phyloP scores from a whole-genome alignment of 1,284 basidiomycete genomes.

The Mrakiaceae sp. region DNA sequence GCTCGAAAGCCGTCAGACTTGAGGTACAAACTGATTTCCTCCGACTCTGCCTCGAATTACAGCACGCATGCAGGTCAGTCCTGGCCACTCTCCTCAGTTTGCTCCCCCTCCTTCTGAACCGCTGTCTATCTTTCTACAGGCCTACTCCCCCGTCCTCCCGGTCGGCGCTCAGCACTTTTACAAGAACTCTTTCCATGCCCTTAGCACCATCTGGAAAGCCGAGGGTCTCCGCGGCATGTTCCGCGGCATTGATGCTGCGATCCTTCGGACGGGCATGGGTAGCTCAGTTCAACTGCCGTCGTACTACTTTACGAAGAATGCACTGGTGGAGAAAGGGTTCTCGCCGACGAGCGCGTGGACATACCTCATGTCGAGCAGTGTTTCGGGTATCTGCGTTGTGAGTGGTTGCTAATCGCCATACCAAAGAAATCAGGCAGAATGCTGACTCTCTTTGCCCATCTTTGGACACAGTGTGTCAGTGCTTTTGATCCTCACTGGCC shows the following conservation, averaged over 20 bases:
- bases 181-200: slow-evolving; percentile 66
- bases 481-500: no score
- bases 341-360: slow-evolving; percentile 69
- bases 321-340: slow-evolving; percentile 54
- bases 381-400: slow-evolving; percentile 87
- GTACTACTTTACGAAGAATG: slow-evolving; percentile 83
- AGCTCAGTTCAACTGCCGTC: slow-evolving; percentile 86
- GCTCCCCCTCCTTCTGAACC: not conserved
- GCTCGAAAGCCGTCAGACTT: no score
- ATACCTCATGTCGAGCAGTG: slow-evolving; percentile 73
- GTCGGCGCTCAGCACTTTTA: slow-evolving; percentile 91
- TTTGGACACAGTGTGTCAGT: not conserved
- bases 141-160: slow-evolving; percentile 84
- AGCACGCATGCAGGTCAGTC: slow-evolving; percentile 78
- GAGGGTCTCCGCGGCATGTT: slow-evolving; percentile 72
- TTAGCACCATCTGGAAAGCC: slow-evolving; percentile 62
- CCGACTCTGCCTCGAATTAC: no score
- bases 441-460: not conserved
- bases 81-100: not conserved
- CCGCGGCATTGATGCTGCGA: slow-evolving; percentile 70
- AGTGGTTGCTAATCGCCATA: slow-evolving; percentile 27
- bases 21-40: no score
- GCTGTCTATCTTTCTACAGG: slow-evolving; percentile 31
- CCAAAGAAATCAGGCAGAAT: not conserved
- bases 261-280: slow-evolving; percentile 88